Evolutionary conservation across 345 rosid genomes (phyloP).

Genomic region (Dipteronia sinensis): DNA sequence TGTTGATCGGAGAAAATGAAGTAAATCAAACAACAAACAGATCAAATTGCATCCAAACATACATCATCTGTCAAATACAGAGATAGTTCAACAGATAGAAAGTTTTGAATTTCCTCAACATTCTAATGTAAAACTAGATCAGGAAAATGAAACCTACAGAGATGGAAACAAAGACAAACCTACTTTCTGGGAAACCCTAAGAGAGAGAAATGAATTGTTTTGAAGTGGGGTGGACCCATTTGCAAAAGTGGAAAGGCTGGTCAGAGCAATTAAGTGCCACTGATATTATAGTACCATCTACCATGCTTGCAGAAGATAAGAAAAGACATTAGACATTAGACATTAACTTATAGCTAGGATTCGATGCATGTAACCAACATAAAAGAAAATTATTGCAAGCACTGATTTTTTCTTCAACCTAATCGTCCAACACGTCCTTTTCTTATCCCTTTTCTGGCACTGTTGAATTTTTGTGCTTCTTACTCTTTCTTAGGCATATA

Average conservation of each 20-base stretch:
- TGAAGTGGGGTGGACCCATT: conserved; percentile 2
- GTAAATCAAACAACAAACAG: not conserved
- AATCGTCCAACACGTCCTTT: not conserved
- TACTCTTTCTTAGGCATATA: not conserved
- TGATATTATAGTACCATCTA: not conserved
- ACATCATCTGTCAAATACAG: not conserved
- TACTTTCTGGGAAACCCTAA: not conserved
- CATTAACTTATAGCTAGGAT: not conserved
- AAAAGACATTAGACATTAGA: not conserved
- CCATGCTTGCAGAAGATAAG: not conserved
- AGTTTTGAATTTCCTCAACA: not conserved
- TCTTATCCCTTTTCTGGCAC: not conserved
- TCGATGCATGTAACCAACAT: conserved; percentile 2
- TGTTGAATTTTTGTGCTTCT: not conserved
- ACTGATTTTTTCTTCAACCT: not conserved
- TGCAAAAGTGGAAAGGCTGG: not conserved
- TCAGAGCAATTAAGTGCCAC: not conserved
- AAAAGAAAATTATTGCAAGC: not conserved
- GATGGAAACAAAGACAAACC: not conserved
- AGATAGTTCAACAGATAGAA: not conserved
- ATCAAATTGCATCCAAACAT: too few relatives aligned
- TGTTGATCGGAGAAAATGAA: not conserved
- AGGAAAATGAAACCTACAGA: not conserved
- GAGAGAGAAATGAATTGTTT: not conserved
- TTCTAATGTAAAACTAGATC: not conserved